A percentile compares a stretch with the other conserved stretches of the same genome.
Conservation (phyloP, 2,329 filamentous ascomycete genomes). For the Stagonosporopsis cucurbitacearum region DNA sequence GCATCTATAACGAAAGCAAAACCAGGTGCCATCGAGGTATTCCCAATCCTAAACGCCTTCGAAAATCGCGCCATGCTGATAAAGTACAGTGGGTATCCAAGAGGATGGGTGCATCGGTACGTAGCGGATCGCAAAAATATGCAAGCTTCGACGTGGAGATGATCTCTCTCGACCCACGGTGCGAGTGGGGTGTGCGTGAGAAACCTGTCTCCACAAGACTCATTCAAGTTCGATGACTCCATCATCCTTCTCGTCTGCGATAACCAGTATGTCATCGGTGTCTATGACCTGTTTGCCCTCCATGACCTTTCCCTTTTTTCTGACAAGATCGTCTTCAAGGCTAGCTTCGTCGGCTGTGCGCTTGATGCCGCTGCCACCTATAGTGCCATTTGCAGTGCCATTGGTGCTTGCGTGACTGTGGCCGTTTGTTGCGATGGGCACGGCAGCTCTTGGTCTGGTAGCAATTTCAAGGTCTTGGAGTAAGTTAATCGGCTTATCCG, state of each 20-base stretch:
- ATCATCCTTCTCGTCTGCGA: conserved; percentile 43
- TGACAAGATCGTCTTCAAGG: conserved; percentile 44
- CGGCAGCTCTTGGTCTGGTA: conserved; percentile 50
- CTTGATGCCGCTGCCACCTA: conserved; percentile 44
- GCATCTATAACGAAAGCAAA: conserved; percentile 4
- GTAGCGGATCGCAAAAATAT: background rate
- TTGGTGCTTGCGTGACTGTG: conserved; percentile 31
- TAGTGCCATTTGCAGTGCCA: conserved; percentile 35
- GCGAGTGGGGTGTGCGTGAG: background rate
- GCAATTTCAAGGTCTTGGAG: conserved; percentile 56
- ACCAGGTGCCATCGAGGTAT: conserved; percentile 20
- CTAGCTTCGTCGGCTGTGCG: conserved; percentile 53
- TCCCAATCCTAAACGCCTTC: conserved; percentile 22
- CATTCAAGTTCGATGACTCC: conserved; percentile 48
- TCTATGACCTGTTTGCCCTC: conserved; percentile 28
- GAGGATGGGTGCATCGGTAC: conserved; percentile 6
- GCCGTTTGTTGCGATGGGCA: conserved; percentile 38
- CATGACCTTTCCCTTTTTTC: conserved; percentile 51
- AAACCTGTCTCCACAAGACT: background rate
- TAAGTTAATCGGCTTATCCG: conserved; percentile 64
- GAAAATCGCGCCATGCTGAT: conserved; percentile 18
- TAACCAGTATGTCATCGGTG: conserved; percentile 45
- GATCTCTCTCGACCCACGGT: background rate
- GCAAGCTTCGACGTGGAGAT: background rate
- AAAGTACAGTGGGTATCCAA: conserved; percentile 20